These are phyloP conservation scores for Mastigamoeba balamuthi DNA, from an alignment of 78 protist species.

Conservation along the genomic window DNA sequence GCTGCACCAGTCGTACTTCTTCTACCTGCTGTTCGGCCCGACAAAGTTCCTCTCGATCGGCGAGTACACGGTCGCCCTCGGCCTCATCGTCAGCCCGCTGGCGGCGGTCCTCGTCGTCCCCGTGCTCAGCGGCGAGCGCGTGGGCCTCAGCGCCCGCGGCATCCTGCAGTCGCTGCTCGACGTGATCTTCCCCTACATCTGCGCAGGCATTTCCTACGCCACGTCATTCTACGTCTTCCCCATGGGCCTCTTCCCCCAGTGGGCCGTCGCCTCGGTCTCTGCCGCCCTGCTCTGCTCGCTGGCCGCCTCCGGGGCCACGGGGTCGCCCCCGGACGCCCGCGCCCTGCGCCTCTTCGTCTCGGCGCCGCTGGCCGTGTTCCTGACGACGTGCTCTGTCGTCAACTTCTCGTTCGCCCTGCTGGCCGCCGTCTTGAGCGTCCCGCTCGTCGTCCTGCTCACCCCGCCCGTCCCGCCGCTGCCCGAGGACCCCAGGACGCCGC, in stretches of 20 bases:
- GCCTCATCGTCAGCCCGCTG: constrained; percentile 24
- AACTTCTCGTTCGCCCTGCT: background rate
- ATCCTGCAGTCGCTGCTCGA: no score
- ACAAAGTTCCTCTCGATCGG: constrained; percentile 52
- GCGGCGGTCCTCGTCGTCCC: no score
- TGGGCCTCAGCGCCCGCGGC: no score
- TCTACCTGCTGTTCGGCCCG: constrained; percentile 40
- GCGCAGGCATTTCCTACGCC: background rate
- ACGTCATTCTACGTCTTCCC: background rate
- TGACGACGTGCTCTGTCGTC: background rate
- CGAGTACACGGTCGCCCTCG: constrained; percentile 43
- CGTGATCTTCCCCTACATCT: background rate
- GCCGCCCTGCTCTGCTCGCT: background rate
- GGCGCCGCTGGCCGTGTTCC: background rate
- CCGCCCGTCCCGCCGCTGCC: no score
- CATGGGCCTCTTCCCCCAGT: background rate
- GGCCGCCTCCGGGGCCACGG: background rate
- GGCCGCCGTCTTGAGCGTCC: background rate
- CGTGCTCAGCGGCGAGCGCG: no score
- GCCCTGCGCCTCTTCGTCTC: background rate
- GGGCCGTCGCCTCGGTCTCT: background rate
- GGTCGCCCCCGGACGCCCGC: no score
- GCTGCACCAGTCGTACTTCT: constrained; percentile 70
- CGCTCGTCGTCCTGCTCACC: background rate
- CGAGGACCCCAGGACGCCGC: no score